These are phyloP conservation scores for Exophiala mesophila DNA, from an alignment of 2,329 filamentous ascomycete species.

Conservation along the genomic window DNA sequence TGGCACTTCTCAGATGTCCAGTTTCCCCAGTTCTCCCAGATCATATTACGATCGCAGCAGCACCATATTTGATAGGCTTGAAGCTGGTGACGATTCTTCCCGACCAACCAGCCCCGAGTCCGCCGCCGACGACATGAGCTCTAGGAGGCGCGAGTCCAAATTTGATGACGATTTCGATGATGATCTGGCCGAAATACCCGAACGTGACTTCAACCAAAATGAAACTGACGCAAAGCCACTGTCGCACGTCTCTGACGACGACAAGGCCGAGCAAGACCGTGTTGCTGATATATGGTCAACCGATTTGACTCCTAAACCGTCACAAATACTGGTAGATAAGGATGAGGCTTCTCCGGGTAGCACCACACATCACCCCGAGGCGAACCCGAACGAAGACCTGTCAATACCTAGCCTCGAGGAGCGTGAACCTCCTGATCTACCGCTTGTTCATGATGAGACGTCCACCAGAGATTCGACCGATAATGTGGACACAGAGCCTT, in stretches of 20 bases:
- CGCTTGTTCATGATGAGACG: too few relatives aligned
- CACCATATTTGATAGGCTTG: slow-evolving; percentile 71
- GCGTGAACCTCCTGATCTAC: too few relatives aligned
- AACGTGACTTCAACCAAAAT: not conserved
- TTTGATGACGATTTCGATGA: slow-evolving; percentile 2
- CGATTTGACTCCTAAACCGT: slow-evolving; percentile 22
- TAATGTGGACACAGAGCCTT: too few relatives aligned
- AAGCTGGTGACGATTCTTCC: slow-evolving; percentile 61
- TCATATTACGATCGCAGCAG: slow-evolving; percentile 64
- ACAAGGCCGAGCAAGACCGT: too few relatives aligned
- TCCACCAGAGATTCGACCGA: too few relatives aligned
- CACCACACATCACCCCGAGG: too few relatives aligned
- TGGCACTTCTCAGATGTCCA: slow-evolving; percentile 62
- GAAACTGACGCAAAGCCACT: not conserved
- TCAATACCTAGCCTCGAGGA: too few relatives aligned
- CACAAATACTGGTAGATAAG: slow-evolving; percentile 11
- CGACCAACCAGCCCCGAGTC: slow-evolving; percentile 79
- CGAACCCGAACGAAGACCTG: too few relatives aligned
- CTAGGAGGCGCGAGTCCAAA: slow-evolving; percentile 52
- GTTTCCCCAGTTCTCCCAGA: slow-evolving; percentile 73
- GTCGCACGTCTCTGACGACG: not conserved
- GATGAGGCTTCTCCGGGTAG: not conserved
- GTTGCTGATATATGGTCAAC: slow-evolving; percentile 1
- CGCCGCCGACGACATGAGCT: slow-evolving; percentile 53
- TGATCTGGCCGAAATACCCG: not conserved